These are phyloP conservation scores for Pythium rishiriense DNA, from an alignment of 352 stramenopile species.

Conservation along the genomic window DNA sequence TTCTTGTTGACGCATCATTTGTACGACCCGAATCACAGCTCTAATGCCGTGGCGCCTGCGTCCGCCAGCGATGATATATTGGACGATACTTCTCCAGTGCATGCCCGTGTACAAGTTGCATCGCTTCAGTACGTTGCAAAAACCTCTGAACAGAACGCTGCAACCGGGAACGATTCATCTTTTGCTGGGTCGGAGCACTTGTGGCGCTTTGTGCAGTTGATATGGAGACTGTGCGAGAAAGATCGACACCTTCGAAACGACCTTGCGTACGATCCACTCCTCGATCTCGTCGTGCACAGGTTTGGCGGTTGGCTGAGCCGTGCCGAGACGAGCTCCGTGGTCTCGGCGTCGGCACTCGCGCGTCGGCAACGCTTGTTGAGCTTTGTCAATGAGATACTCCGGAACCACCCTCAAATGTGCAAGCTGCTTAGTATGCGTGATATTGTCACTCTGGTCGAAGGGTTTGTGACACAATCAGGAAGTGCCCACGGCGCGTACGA, in stretches of 20 bases:
- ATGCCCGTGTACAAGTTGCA: background rate
- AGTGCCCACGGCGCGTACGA: constrained; percentile 14
- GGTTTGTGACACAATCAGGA: background rate
- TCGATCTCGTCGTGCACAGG: background rate
- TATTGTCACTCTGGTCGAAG: constrained; percentile 15
- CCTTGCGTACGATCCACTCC: background rate
- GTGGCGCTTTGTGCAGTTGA: constrained; percentile 19
- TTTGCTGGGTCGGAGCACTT: constrained; percentile 18
- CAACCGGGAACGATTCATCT: background rate
- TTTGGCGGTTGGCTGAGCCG: background rate
- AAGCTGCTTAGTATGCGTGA: constrained; percentile 6
- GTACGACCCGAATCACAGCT: background rate
- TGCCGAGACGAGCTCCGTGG: background rate
- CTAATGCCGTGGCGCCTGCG: background rate
- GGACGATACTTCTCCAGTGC: background rate
- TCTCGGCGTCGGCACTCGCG: background rate
- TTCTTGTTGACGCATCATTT: background rate
- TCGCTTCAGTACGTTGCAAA: constrained; percentile 22
- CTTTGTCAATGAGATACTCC: constrained; percentile 25
- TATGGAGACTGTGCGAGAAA: constrained; percentile 12
- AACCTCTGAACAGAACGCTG: constrained; percentile 9
- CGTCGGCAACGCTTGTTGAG: constrained; percentile 14
- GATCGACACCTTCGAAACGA: background rate
- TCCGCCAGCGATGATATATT: background rate
- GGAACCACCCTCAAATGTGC: background rate